Base-by-base conservation (phyloP, 2,329 filamentous ascomycete genomes). In the Emmonsiellopsis sp. region DNA sequence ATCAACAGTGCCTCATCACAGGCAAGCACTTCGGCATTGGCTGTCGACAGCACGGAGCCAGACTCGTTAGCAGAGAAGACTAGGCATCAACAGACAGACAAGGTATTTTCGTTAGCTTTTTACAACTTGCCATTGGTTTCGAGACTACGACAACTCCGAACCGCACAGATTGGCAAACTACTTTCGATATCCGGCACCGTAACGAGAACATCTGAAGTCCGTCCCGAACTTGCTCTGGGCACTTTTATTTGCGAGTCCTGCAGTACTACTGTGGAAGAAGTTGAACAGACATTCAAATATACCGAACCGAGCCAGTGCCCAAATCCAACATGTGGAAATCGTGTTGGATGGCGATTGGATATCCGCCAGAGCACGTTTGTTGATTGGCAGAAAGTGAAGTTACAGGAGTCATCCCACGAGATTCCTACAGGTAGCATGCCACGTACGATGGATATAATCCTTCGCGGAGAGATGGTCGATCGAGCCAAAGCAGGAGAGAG, bases 341-440 rank as follows among this genome's bases (percentile, higher is more conserved):
- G 93, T 31, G 76, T 85, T 55, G 89, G 87, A n/a, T 98, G 93
- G 93, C 84, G 90, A 60, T 74, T 98, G n/a, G 92, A 98, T 63
- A 96, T 98, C 64, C 81, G 89, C 43, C 92, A 95, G 69, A 96
- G 91, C 69, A 97, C 91, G 0, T 98, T 98, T 67, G 87, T 98
- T 57, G 93, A 98, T 73, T 98, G 93, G 93, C 93, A 98, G 68
- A 97, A 97, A 69, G 90, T 97, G 27, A 87, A 94, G 58, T 89
- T 97, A 57, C 93, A 98, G 71, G 93, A 98, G 71, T 98, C 97
- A 74, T 95, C 90, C 61, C 92, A 92, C 3, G 93, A 98, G 68
- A 98, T 98, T 39, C 93, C 93, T 0, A 98, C 93, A 0, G 93
- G 93, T 52, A 96, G 91, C 73, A 98, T 98, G 93, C 93, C 93